Evolutionary conservation across 176 grass and related monocot genomes (phyloP), one percentile per base, ranked within the genome.

Genomic region (Leersia perrieri): DNA sequence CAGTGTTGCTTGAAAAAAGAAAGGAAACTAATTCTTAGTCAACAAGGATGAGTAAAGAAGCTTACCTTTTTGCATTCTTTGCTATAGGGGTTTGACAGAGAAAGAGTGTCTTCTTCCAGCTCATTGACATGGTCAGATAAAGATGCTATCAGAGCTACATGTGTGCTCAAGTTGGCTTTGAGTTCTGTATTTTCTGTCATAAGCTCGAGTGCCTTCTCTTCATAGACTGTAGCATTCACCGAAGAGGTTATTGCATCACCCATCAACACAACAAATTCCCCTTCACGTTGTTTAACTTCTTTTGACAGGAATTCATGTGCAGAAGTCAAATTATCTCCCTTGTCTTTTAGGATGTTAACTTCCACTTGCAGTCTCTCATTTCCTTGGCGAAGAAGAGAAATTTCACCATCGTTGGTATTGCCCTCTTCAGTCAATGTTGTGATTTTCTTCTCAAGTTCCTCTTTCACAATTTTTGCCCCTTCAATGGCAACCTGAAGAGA

Each of bases 171-270:
- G 1, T 86, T 64, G 14, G 77, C 70, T 68, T 87, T 87, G 53
- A 94, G 45, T 82, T 88, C 89, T 39, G 35, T 66, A 76, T 91
- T 94, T 88, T 93, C 81, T 53, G 77, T 64, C 74, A 91, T 76
- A 45, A 89, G 71, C 32, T 93, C 40, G 26, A 85, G 66, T 68
- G 90, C 78, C 60, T 93, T 94, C 77, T 95, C 95, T 80, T 93
- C 66, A 60, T 85, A 89, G n/a, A 89, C 33, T 34, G 79, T 68
- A 73, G 78, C 81, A 88, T 72, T 85, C 33, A 93, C 88, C 34
- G 73, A 70, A 88, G 80, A 87, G 38, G 57, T 83, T 70, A 93
- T 26, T 49, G 57, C 73, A 32, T 91, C 90, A 83, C 51, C 88
- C 60, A 91, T 47, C 73, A 98, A 66, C 64, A 63, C 76, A 75